Percentiles rank a stretch among this genome's conserved stretches.
Evolutionary conservation across 2,329 filamentous ascomycete genomes (phyloP).

Genomic region (Hypoxylon sp.): DNA sequence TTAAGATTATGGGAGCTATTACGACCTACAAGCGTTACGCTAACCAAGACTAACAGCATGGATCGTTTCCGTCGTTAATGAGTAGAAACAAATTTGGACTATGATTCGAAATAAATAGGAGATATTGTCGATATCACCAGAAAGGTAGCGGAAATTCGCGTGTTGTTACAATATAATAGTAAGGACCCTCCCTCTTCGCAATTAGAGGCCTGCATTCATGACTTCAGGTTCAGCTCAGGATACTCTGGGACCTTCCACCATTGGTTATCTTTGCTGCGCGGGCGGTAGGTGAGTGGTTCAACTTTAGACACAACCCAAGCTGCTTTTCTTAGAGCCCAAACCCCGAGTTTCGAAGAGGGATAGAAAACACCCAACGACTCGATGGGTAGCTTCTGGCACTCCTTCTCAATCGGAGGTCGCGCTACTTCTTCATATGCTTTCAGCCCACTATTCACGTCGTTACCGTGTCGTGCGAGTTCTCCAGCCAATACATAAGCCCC

Average conservation of each 20-base stretch:
- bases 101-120: no score
- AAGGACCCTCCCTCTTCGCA: background rate
- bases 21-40: no score
- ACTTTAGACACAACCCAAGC: conserved; percentile 31
- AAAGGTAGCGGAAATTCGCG: no score
- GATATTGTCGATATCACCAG: no score
- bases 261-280: conserved; percentile 3
- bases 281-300: conserved; percentile 4
- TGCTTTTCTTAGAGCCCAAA: conserved; percentile 27
- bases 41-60: no score
- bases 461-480: conserved; percentile 27
- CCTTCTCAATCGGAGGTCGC: conserved; percentile 17
- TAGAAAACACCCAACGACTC: conserved; percentile 6
- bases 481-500: conserved; percentile 35
- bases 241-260: conserved; percentile 32
- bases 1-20: no score
- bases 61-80: no score
- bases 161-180: background rate
- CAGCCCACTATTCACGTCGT: conserved; percentile 24
- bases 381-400: conserved; percentile 17
- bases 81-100: no score
- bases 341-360: conserved; percentile 19
- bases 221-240: conserved; percentile 29
- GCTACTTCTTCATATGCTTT: conserved; percentile 21
- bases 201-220: background rate